A percentile compares a stretch with the other conserved stretches of the same genome.
phyloP scores from a whole-genome alignment of 805 yeast species.

The Candida gorgasii region DNA sequence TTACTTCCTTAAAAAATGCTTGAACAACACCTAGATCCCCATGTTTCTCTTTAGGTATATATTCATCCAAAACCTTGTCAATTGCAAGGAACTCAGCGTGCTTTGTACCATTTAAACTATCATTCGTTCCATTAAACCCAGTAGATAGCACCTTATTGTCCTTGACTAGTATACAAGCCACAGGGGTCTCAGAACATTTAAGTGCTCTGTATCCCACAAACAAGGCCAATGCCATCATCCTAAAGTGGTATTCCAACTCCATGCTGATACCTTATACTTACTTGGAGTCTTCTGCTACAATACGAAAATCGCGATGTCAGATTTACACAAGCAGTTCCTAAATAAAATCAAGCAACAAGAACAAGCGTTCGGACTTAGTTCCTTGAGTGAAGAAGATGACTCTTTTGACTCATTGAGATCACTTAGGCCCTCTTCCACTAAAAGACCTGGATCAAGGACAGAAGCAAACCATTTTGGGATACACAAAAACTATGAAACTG shows the following conservation, averaged over 20 bases:
- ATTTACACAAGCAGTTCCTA: slow-evolving; percentile 27
- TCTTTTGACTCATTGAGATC: neutral
- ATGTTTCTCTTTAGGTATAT: slow-evolving; percentile 19
- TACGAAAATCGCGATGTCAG: too few relatives aligned
- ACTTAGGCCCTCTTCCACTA: neutral
- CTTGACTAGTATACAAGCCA: slow-evolving; percentile 36
- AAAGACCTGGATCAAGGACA: slow-evolving; percentile 14
- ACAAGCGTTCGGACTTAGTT: slow-evolving; percentile 21
- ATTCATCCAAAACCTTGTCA: slow-evolving; percentile 12
- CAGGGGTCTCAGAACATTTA: slow-evolving; percentile 41
- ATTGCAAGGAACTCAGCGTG: slow-evolving; percentile 94
- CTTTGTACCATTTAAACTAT: slow-evolving; percentile 79
- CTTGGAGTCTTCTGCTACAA: too few relatives aligned
- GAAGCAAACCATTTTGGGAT: slow-evolving; percentile 12
- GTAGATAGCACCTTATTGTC: slow-evolving; percentile 57
- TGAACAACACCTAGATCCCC: slow-evolving; percentile 20
- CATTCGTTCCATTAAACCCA: slow-evolving; percentile 87
- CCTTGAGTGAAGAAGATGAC: slow-evolving; percentile 20
- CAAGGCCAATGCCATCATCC: slow-evolving; percentile 34
- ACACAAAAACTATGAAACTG: slow-evolving; percentile 1
- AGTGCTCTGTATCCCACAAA: slow-evolving; percentile 43
- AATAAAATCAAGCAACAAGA: slow-evolving; percentile 26
- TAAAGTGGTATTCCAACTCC: slow-evolving; percentile 10
- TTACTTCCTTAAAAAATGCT: slow-evolving; percentile 52
- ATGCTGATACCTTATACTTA: too few relatives aligned